These are phyloP conservation scores for Vigna unguiculata DNA, from an alignment of 306 rosid species.

Conservation along the genomic window DNA sequence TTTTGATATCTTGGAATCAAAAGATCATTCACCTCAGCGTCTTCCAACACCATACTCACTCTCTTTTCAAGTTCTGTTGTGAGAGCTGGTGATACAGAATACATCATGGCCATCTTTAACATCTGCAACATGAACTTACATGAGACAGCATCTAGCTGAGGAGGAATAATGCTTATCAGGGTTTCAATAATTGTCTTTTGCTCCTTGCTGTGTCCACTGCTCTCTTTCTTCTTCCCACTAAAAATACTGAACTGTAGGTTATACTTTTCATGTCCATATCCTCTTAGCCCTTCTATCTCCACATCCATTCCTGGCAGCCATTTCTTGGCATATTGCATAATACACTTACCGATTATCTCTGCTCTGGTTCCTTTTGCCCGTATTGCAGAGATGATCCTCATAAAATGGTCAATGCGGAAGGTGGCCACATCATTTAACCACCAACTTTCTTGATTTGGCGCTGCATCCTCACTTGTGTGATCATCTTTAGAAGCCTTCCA, in stretches of 20 bases:
- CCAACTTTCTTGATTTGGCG: conserved; percentile 61
- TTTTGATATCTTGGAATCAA: conserved; percentile 77
- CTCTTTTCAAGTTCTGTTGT: conserved; percentile 90
- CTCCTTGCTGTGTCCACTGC: conserved; percentile 64
- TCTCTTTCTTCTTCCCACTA: conserved; percentile 60
- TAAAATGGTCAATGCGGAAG: conserved; percentile 73
- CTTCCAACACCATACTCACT: conserved; percentile 82
- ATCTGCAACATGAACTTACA: conserved; percentile 81
- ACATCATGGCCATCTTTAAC: conserved; percentile 82
- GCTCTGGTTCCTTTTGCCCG: conserved; percentile 70
- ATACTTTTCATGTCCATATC: conserved; percentile 71
- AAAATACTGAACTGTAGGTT: conserved; percentile 67
- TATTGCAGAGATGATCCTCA: conserved; percentile 71
- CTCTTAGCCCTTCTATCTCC: conserved; percentile 77
- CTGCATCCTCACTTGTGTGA: conserved; percentile 45
- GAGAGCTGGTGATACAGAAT: conserved; percentile 82
- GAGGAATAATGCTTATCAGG: conserved; percentile 82
- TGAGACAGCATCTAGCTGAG: conserved; percentile 80
- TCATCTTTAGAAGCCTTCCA: conserved; percentile 79
- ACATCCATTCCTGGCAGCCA: conserved; percentile 73
- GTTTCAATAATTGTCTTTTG: conserved; percentile 75
- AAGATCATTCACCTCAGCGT: conserved; percentile 84
- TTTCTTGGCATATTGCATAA: conserved; percentile 76
- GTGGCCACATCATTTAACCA: conserved; percentile 66
- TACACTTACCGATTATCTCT: conserved; percentile 76